phyloP scores from a whole-genome alignment of 2,329 filamentous ascomycete genomes.

The Fusarium pseudocircinatum region DNA sequence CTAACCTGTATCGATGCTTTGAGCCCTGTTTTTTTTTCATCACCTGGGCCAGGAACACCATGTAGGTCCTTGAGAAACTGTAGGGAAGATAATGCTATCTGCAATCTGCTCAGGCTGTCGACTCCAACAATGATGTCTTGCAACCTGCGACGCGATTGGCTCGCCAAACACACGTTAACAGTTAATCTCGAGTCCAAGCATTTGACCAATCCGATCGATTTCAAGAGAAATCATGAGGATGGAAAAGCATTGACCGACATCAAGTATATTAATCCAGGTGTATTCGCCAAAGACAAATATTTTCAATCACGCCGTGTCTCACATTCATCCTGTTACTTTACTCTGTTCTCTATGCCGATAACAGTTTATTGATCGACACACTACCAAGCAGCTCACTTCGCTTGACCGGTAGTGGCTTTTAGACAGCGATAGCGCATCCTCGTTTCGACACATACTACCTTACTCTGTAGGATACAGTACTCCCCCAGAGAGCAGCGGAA shows the following conservation, averaged over 20 bases:
- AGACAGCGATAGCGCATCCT: background rate
- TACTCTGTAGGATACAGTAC: no score
- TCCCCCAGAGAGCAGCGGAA: background rate
- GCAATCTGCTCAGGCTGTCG: background rate
- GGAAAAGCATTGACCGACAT: background rate
- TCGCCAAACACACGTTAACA: background rate
- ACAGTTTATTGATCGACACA: background rate
- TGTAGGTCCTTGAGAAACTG: background rate
- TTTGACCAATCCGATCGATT: background rate
- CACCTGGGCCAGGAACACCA: background rate
- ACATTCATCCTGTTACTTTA: background rate
- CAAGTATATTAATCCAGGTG: no score
- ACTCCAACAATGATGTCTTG: background rate
- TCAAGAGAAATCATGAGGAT: background rate
- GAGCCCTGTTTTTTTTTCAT: background rate
- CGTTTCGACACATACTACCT: slow-evolving; percentile 7
- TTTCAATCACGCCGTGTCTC: background rate
- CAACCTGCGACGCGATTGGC: background rate
- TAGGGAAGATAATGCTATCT: background rate
- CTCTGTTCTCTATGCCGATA: background rate
- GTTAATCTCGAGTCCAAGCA: background rate
- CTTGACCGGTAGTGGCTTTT: slow-evolving; percentile 17
- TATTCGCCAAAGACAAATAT: background rate
- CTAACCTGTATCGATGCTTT: background rate
- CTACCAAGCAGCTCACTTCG: slow-evolving; percentile 18